Percentiles rank a stretch among this genome's conserved stretches.
These are phyloP conservation scores for Pichia phayaonensis DNA, from an alignment of 805 yeast genomes.

Conservation along the genomic window DNA sequence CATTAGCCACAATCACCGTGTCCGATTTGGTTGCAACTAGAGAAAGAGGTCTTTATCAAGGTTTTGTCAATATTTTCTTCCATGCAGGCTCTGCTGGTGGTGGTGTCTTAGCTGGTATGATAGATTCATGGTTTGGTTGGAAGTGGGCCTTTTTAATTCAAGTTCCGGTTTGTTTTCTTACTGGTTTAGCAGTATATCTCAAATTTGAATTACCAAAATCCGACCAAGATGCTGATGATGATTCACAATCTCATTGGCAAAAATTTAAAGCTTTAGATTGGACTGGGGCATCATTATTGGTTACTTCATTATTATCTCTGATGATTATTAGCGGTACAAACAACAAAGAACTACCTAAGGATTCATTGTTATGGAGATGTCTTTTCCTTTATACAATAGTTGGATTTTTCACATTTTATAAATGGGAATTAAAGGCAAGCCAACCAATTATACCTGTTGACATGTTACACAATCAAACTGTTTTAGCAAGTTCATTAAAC, in stretches of 20 bases:
- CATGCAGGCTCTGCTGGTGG: slow-evolving; percentile 74
- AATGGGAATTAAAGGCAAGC: slow-evolving; percentile 13
- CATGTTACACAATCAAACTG: slow-evolving; percentile 51
- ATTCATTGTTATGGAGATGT: slow-evolving; percentile 35
- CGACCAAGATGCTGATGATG: slow-evolving; percentile 7
- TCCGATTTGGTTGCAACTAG: slow-evolving; percentile 72
- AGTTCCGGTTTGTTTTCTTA: slow-evolving; percentile 41
- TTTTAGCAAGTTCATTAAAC: slow-evolving; percentile 56
- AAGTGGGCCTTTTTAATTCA: slow-evolving; percentile 50
- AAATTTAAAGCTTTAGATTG: slow-evolving; percentile 35
- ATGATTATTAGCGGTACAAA: slow-evolving; percentile 61
- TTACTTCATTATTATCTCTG: slow-evolving; percentile 46
- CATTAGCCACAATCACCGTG: slow-evolving; percentile 66
- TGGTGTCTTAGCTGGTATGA: slow-evolving; percentile 54
- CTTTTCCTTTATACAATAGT: slow-evolving; percentile 6
- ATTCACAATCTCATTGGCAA: slow-evolving; percentile 27
- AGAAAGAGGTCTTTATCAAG: slow-evolving; percentile 76
- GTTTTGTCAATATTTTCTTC: slow-evolving; percentile 66
- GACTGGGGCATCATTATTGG: slow-evolving; percentile 52
- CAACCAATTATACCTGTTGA: slow-evolving; percentile 66
- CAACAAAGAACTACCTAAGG: slow-evolving; percentile 46
- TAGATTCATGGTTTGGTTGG: slow-evolving; percentile 56
- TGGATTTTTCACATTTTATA: slow-evolving; percentile 14
- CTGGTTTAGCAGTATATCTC: slow-evolving; percentile 32
- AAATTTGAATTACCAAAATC: slow-evolving; percentile 33